These are phyloP conservation scores for Lasiodiplodia sp. DNA, from an alignment of 2,329 filamentous ascomycete genomes.

Conservation along the genomic window DNA sequence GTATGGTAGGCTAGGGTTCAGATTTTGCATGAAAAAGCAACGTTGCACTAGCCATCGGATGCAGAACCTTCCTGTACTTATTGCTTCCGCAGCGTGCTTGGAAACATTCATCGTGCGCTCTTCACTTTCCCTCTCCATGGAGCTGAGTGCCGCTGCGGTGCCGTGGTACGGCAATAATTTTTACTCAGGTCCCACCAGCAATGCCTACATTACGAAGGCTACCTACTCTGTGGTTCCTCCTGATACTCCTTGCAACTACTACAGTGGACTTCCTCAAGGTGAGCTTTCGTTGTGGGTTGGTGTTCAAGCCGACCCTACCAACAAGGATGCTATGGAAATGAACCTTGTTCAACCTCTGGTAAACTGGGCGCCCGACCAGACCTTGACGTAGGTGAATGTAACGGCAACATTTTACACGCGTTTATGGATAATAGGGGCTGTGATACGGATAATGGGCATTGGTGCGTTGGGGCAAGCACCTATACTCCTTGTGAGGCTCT, in stretches of 20 bases:
- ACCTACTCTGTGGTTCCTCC: conserved; percentile 30
- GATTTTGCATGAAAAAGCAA: no score
- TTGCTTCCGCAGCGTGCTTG: background rate
- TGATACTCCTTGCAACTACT: conserved; percentile 15
- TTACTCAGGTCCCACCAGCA: conserved; percentile 29
- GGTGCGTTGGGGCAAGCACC: conserved; percentile 31
- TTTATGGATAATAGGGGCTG: conserved; percentile 3
- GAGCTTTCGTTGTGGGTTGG: conserved; percentile 28
- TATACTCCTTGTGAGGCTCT: conserved; percentile 13
- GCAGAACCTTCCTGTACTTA: background rate
- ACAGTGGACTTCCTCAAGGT: background rate
- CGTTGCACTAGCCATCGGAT: no score
- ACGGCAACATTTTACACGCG: no score
- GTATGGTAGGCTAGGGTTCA: no score
- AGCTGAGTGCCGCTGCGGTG: conserved; percentile 2
- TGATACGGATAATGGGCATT: conserved; percentile 23
- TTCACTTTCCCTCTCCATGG: conserved; percentile 7
- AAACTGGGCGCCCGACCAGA: conserved; percentile 27
- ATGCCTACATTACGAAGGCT: conserved; percentile 31
- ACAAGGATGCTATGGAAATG: conserved; percentile 22
- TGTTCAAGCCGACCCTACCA: conserved; percentile 26
- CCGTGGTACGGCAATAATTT: conserved; percentile 31
- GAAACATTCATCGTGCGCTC: background rate
- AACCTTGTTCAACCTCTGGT: conserved; percentile 30
- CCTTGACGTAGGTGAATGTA: background rate